Conservation (phyloP, 345 rosid genomes). For the Erucastrum elatum region DNA sequence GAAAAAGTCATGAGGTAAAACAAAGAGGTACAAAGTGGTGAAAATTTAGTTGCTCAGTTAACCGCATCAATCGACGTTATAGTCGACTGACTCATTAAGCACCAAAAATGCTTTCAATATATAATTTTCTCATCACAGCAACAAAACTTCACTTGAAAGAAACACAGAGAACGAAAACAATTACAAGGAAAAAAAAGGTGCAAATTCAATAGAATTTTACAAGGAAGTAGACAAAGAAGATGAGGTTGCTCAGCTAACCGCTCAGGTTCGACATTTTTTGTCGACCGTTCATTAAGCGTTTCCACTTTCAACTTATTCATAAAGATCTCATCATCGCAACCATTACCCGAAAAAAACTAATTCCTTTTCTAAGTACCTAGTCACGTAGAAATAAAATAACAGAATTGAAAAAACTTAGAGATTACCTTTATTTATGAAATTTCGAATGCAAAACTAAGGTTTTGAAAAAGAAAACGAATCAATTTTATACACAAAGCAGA, state of each 20-base stretch:
- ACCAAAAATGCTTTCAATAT: slow-evolving; percentile 4
- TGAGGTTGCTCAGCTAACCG: slow-evolving; percentile 61
- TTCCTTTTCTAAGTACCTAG: background rate
- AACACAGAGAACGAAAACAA: background rate
- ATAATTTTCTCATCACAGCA: slow-evolving; percentile 42
- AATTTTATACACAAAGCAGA: background rate
- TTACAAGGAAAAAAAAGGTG: background rate
- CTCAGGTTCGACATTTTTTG: slow-evolving; percentile 52
- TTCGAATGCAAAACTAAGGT: background rate
- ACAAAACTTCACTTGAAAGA: background rate
- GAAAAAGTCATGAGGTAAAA: background rate
- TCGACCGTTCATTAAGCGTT: slow-evolving; percentile 48
- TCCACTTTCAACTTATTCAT: slow-evolving; percentile 32
- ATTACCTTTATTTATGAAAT: background rate
- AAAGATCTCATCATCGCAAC: slow-evolving; percentile 55
- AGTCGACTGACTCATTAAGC: background rate
- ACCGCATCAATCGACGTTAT: background rate
- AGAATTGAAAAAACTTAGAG: background rate
- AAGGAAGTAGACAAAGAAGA: background rate
- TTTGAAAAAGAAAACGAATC: background rate
- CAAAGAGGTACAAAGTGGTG: background rate
- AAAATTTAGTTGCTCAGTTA: background rate
- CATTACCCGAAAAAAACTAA: background rate
- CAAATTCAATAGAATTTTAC: background rate
- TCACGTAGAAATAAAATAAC: background rate